A percentile compares a stretch with the other conserved stretches of the same genome.
Evolutionary conservation across 148 eudicot genomes (phyloP).

Genomic region (Amaranthus hypochondriacus): DNA sequence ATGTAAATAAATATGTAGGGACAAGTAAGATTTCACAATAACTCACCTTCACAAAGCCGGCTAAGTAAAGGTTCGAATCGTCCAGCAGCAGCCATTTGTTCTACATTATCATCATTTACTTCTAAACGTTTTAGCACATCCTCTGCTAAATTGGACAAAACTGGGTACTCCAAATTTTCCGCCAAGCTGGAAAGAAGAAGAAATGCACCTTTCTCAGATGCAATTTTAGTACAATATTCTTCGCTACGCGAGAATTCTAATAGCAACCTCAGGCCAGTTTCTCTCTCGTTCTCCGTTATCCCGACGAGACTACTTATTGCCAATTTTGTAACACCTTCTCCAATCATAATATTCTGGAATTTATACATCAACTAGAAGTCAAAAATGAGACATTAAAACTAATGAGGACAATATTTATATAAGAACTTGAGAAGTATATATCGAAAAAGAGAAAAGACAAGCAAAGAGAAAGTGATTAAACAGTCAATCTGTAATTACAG

Average conservation of each 20-base stretch:
- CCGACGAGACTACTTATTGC: slow-evolving; percentile 55
- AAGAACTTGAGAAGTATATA: neutral
- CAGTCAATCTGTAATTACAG: neutral
- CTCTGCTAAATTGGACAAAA: slow-evolving; percentile 54
- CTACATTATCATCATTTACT: slow-evolving; percentile 45
- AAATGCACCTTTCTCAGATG: slow-evolving; percentile 65
- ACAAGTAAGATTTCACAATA: neutral
- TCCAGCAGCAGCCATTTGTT: slow-evolving; percentile 59
- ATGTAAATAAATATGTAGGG: neutral
- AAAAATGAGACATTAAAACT: neutral
- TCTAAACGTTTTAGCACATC: slow-evolving; percentile 46
- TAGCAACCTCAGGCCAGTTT: slow-evolving; percentile 52
- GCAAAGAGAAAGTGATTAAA: neutral
- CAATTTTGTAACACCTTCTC: slow-evolving; percentile 52
- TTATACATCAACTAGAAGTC: slow-evolving; percentile 7
- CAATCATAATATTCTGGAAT: slow-evolving; percentile 48
- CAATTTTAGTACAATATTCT: slow-evolving; percentile 48
- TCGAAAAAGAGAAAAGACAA: neutral
- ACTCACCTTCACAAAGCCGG: slow-evolving; percentile 50
- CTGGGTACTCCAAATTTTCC: slow-evolving; percentile 53
- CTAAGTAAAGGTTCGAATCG: slow-evolving; percentile 56
- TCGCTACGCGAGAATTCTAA: slow-evolving; percentile 46
- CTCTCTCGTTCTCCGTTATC: slow-evolving; percentile 52
- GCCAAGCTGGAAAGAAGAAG: slow-evolving; percentile 63
- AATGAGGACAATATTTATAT: neutral